Base-by-base conservation (phyloP, 768 basidiomycete species). In the Amanita thiersii region DNA sequence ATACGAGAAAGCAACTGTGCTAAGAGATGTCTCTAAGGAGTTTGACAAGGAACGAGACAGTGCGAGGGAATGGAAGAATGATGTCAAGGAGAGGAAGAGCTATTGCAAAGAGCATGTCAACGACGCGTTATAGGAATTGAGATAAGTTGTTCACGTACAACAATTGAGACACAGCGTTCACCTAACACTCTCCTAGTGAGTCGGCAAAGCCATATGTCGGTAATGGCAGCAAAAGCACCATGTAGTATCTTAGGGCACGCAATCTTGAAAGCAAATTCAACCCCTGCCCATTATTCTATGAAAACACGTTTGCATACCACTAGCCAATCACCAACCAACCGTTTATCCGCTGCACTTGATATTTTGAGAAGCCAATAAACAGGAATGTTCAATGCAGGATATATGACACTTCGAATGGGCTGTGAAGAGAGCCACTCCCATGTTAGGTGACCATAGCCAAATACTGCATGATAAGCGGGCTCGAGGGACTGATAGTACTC, bases 401-500 rank as follows among this genome's bases (percentile, higher is more conserved):
- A 94, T 37, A 86, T 40, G 46, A 89, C 74, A 53, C 83, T 86
- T 39, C 90, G 76, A 52, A 92, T 80, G 4, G 89, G 87, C 10
- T 57, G 58, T 15, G 70, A 62, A 37, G 72, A 62, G 32, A 73
- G 63, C 96, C 96, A 99, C 66, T 99, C 96, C 96, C 96, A 99
- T 17, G 93, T 97, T 30, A 91, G 67, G 50, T 81, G 73, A 2
- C 92, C 94, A 61, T 90, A 90, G 34, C 92, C 91, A 57, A 89
- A 98, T 37, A 96, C 88, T 31, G 81, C 62, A 43, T 70, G 71
- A 58, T 98, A 86, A 0, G 96, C 96, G 34, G 88, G 85, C 56
- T 99, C 96, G 32, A 98, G 72, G 4, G 91, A 76, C 56, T 99
- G 96, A 52, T 85, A 97, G 60, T 86, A 94, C 61, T 98, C 96